Evolutionary conservation across 2,329 filamentous ascomycete genomes (phyloP).

Genomic region (Rhynchosporium agropyri): DNA sequence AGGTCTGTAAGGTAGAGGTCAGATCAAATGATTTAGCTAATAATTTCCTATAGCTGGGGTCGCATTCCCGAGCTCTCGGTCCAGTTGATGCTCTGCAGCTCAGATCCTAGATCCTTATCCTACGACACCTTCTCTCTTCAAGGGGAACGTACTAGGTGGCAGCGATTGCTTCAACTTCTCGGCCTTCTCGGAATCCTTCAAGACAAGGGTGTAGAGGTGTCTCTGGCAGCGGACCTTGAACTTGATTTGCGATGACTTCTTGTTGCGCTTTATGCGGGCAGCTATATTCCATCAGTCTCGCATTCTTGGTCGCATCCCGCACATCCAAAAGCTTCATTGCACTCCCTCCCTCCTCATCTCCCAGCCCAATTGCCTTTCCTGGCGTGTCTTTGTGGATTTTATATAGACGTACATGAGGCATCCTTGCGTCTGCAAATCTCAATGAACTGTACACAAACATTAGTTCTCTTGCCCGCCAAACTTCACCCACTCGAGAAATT

Average conservation of each 20-base stretch:
- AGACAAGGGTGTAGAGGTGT: constrained; percentile 95
- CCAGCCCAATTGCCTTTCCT: neutral
- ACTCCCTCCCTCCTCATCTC: neutral
- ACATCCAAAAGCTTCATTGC: neutral
- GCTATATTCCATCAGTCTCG: constrained; percentile 52
- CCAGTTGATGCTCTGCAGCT: neutral
- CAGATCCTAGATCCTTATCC: neutral
- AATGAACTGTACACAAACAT: constrained; percentile 73
- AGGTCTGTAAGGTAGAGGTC: constrained; percentile 48
- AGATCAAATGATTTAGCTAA: neutral
- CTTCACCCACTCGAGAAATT: neutral
- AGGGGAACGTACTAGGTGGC: constrained; percentile 79
- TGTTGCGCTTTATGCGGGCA: constrained; percentile 95
- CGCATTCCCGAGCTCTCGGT: constrained; percentile 24
- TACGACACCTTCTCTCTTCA: constrained; percentile 41
- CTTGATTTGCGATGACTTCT: constrained; percentile 90
- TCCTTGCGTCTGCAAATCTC: constrained; percentile 99
- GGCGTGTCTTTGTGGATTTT: neutral
- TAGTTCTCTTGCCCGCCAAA: constrained; percentile 6
- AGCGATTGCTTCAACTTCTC: constrained; percentile 99
- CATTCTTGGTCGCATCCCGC: neutral
- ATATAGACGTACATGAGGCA: constrained; percentile 86
- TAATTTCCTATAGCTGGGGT: neutral
- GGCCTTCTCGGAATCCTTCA: constrained; percentile 99
- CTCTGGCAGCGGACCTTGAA: constrained; percentile 99